These are phyloP conservation scores for Mrakia hoshinonis DNA, from an alignment of 768 basidiomycete species.

Conservation along the genomic window DNA sequence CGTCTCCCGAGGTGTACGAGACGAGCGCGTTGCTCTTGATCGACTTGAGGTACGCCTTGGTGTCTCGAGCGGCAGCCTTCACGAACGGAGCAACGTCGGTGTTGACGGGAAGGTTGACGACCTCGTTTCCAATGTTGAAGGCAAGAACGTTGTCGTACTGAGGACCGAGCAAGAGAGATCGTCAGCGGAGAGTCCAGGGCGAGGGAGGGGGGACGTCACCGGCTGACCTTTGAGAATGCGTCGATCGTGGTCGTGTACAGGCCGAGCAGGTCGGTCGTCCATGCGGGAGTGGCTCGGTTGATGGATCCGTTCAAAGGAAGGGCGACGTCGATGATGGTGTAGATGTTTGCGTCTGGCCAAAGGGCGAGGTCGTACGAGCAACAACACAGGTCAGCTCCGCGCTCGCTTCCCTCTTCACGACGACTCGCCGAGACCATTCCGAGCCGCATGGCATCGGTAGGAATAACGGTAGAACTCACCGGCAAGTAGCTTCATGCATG, in stretches of 20 bases:
- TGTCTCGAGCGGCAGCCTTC: conserved; percentile 83
- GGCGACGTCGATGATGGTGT: conserved; percentile 67
- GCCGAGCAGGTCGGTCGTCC: conserved; percentile 72
- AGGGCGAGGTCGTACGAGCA: conserved; percentile 10
- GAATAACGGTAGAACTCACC: no score
- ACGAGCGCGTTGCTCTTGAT: conserved; percentile 59
- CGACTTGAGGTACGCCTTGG: conserved; percentile 54
- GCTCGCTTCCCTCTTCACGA: no score
- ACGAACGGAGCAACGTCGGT: conserved; percentile 63
- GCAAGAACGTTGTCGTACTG: conserved; percentile 81
- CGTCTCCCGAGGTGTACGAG: conserved; percentile 80
- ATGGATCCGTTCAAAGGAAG: conserved; percentile 72
- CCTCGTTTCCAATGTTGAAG: conserved; percentile 84
- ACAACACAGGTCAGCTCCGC: conserved; percentile 14
- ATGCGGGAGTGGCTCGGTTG: conserved; percentile 60
- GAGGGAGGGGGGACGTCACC: neutral
- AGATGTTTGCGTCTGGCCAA: conserved; percentile 19
- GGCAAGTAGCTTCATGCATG: conserved; percentile 70
- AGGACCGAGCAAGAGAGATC: neutral
- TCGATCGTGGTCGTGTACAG: conserved; percentile 65
- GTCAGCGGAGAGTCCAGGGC: neutral
- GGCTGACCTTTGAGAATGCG: conserved; percentile 48
- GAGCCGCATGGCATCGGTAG: no score
- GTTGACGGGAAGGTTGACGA: conserved; percentile 49
- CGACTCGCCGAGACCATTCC: neutral